Evolutionary conservation across 2,329 filamentous ascomycete genomes (phyloP), one percentile per base, ranked within the genome.

Genomic region (Hirsutella rhossiliensis): DNA sequence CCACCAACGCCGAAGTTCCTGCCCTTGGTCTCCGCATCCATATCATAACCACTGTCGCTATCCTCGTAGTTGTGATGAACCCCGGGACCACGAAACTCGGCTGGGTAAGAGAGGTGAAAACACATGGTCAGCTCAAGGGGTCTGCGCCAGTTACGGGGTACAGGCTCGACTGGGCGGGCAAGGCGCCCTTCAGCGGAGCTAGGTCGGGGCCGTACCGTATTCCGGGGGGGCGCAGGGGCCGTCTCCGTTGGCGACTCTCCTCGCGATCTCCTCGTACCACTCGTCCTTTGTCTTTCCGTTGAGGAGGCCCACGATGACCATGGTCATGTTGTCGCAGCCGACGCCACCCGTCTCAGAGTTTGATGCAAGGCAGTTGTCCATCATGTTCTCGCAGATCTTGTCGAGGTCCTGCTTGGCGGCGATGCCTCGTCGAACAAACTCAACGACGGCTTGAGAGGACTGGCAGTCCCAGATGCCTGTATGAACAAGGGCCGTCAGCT

Each of bases 291-390:
- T 85, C 74, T 86, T 88, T 63, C 90, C 92, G 59, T 86, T 80
- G 54, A 98, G 76, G 61, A 98, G 80, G 53, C 84, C 92, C 59
- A 98, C 71, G 52, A 98, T 76, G 55, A 83, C 72, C 84, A 98
- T 97, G 54, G 92, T 98, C 92, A 98, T 98, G 73, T 98, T 98
- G 72, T 98, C 92, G 65, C 92, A 98, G 49, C 92, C 92, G 49
- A 98, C 90, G 50, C 92, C 92, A 44, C 92, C 92, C 29, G 90
- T 96, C 68, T 98, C 92, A 53, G 89, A 95, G 76, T 94, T 97
- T 48, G 89, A 94, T 36, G 92, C 89, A 52, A 98, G 75, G 62
- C 92, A 98, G 71, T 97, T 98, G 72, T 98, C 90, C 92, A 98
- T 98, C 87, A 98, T 95, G 71, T 98, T 98, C 69, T 98, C 92